phyloP scores from a whole-genome alignment of 805 yeast genomes.

The Scheffersomyces coipomensis region DNA sequence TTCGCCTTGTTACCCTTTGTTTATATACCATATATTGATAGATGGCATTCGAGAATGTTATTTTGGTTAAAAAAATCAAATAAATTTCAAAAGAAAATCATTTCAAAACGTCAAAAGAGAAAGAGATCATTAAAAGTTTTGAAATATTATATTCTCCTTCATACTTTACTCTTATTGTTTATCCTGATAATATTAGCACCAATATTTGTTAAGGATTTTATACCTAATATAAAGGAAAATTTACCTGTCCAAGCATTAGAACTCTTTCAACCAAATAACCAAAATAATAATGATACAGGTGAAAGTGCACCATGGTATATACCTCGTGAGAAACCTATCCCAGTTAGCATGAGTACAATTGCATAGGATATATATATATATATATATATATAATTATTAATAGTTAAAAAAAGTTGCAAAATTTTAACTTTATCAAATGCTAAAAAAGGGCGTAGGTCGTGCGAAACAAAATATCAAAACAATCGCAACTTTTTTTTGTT shows the following conservation, averaged over 20 bases:
- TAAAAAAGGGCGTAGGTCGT: not conserved
- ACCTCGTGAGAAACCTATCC: constrained; percentile 33
- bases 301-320: constrained; percentile 47
- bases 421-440: no score
- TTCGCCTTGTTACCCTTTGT: constrained; percentile 38
- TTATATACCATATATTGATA: constrained; percentile 47
- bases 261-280: constrained; percentile 58
- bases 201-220: constrained; percentile 26
- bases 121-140: constrained; percentile 24
- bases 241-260: constrained; percentile 13
- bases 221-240: constrained; percentile 6
- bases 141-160: constrained; percentile 47
- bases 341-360: no score
- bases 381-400: no score
- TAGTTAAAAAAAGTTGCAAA: no score
- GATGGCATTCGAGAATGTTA: constrained; percentile 47
- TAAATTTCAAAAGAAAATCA: constrained; percentile 36
- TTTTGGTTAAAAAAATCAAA: constrained; percentile 47
- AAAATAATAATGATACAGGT: constrained; percentile 69
- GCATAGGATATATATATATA: no score
- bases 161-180: constrained; percentile 39
- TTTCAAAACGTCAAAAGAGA: constrained; percentile 36
- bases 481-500: constrained; percentile 2
- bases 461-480: not conserved
- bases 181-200: constrained; percentile 46